Evolutionary conservation across 345 rosid species (phyloP).

Genomic region (Eutrema japonicum): DNA sequence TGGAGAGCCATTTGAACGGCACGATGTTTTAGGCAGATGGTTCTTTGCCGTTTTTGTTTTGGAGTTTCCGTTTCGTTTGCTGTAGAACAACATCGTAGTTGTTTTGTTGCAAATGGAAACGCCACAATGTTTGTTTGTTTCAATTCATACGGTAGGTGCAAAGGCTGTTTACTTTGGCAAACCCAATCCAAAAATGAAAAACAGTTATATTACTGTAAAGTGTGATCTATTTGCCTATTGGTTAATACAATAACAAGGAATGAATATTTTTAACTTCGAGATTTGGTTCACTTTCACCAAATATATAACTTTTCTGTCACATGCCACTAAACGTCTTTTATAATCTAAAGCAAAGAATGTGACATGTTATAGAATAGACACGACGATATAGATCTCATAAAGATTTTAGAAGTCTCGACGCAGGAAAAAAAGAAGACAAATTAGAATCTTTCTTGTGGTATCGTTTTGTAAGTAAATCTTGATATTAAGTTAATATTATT

Average conservation of each 20-base stretch:
- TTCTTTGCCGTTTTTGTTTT: background rate
- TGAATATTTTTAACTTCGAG: background rate
- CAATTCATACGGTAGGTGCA: background rate
- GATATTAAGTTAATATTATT: no score
- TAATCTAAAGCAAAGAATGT: no score
- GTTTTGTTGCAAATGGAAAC: conserved; percentile 26
- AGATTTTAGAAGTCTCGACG: background rate
- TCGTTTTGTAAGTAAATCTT: no score
- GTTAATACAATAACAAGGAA: background rate
- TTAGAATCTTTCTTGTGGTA: background rate
- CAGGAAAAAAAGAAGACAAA: background rate
- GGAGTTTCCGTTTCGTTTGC: background rate
- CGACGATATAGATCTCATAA: background rate
- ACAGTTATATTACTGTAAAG: background rate
- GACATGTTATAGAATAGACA: background rate
- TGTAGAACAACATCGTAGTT: conserved; percentile 40
- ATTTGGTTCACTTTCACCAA: background rate
- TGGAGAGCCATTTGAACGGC: conserved; percentile 29
- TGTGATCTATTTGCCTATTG: background rate
- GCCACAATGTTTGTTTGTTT: conserved; percentile 19
- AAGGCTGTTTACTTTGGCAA: conserved; percentile 12
- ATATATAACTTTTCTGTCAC: conserved; percentile 7
- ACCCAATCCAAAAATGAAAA: background rate
- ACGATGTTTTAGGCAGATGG: conserved; percentile 23
- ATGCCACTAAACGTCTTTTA: no score